Base-by-base conservation (phyloP, 2,329 filamentous ascomycete genomes). In the Botryotinia globosa region DNA sequence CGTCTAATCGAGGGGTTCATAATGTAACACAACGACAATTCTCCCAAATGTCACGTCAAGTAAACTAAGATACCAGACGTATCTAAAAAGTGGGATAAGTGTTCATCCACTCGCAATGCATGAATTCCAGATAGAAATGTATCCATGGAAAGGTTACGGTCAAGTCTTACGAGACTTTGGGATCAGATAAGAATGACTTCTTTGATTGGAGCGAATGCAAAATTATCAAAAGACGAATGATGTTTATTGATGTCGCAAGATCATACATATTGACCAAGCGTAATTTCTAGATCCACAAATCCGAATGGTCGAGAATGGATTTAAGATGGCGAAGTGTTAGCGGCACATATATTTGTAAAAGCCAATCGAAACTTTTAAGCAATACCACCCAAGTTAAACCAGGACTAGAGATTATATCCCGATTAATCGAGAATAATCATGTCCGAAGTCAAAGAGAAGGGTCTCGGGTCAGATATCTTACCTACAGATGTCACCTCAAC, bases 31-130 rank as follows among this genome's bases (percentile, higher is more conserved):
- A 48, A 59, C 69, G 61, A 54, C 22, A 71, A n/a, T 29, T 67
- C 14, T 18, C 29, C 34, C 16, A 54, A n/a, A 39, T 61, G 51
- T 67, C 70, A 72, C 70, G 70, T 72, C 70, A 67, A 48, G 22
- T 16, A 9, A 16, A 39, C 39, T 67, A 22, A 32, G 32, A 12
- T 48, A 22, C 18, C 20, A 1, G 16, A 34, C 3, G 7, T 12
- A 65, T 56, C 32, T 14, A 7, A 22, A 59, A 14, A 39, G 70
- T 72, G 70, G 70, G 62, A 68, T 61, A 44, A n/a, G 5, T n/a
- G 29, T 16, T 42, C 37, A 32, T n/a, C 9, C 34, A 14, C 61
- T 32, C 10, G 5, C 29, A 20, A 14, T 9, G 65, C n/a, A 56
- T 39, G 9, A 22, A 25, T 42, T 25, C 9, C 3, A 29, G 34